Evolutionary conservation across 2,329 filamentous ascomycete genomes (phyloP).

Genomic region (Colletotrichum graminicola): DNA sequence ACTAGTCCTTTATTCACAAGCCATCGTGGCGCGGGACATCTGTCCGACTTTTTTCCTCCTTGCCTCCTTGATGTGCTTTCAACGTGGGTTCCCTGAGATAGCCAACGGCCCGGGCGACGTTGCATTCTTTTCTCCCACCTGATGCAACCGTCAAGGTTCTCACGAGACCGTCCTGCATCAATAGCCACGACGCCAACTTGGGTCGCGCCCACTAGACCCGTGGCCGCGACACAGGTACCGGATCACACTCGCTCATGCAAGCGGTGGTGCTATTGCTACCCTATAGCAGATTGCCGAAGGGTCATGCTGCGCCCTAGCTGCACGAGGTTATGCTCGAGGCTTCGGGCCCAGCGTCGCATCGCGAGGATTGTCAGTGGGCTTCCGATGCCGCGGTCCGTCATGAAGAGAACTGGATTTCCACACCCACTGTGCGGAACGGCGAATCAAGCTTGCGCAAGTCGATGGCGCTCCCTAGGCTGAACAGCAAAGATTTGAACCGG

Average conservation of each 20-base stretch:
- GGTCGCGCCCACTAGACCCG: neutral
- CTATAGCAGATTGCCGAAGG: neutral
- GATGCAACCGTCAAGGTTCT: neutral
- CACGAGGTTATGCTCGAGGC: slow-evolving; percentile 6
- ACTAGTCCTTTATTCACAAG: too few species aligned
- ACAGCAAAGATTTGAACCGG: slow-evolving; percentile 89
- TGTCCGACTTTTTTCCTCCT: neutral
- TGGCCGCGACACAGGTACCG: slow-evolving; percentile 7
- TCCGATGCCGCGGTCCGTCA: slow-evolving; percentile 50
- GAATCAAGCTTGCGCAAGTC: slow-evolving; percentile 82
- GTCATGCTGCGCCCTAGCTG: neutral
- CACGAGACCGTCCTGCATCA: neutral
- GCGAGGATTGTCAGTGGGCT: slow-evolving; percentile 5
- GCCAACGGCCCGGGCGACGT: slow-evolving; percentile 6
- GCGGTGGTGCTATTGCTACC: neutral
- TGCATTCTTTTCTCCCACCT: slow-evolving; percentile 16
- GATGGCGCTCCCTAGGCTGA: slow-evolving; percentile 89
- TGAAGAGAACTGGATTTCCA: slow-evolving; percentile 87
- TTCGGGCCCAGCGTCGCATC: slow-evolving; percentile 27
- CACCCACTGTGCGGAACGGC: slow-evolving; percentile 80
- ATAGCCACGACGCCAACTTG: slow-evolving; percentile 4
- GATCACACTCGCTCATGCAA: neutral
- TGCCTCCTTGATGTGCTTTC: neutral
- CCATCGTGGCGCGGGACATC: neutral
- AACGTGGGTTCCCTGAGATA: neutral